phyloP scores from a whole-genome alignment of 2,329 filamentous ascomycete genomes.

The Zasmidium angulare region DNA sequence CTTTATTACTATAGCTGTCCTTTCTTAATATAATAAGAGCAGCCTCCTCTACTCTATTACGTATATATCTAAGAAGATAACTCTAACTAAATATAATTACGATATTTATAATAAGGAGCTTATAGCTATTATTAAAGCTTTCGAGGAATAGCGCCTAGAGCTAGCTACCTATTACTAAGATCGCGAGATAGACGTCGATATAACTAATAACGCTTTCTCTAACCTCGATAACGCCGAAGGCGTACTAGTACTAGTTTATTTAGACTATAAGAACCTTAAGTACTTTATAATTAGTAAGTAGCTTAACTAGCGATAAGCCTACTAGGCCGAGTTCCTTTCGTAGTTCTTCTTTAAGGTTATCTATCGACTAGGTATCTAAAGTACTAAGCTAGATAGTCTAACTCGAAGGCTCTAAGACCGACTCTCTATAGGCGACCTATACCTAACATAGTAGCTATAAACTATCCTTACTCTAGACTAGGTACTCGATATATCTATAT shows the following conservation, averaged over 20 bases:
- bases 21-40: not conserved
- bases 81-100: too few species aligned
- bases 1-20: not conserved
- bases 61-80: constrained; percentile 3
- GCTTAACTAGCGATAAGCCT: too few species aligned
- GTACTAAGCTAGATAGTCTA: not conserved
- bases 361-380: not conserved
- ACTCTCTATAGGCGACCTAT: not conserved
- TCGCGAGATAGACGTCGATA: not conserved
- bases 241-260: not conserved
- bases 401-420: not conserved
- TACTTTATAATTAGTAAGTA: constrained; percentile 7
- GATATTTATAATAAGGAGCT: too few species aligned
- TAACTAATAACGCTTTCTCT: not conserved
- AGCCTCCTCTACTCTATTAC: not conserved
- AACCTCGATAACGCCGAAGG: too few species aligned
- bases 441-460: not conserved
- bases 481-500: not conserved
- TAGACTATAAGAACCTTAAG: constrained; percentile 5
- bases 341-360: too few species aligned
- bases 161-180: not conserved
- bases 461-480: too few species aligned
- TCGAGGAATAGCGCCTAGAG: constrained; percentile 2
- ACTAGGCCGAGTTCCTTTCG: too few species aligned
- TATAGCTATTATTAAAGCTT: too few species aligned